Conservation (phyloP, 371 early-diverging fungal species). For the Cokeromyces recurvatus region DNA sequence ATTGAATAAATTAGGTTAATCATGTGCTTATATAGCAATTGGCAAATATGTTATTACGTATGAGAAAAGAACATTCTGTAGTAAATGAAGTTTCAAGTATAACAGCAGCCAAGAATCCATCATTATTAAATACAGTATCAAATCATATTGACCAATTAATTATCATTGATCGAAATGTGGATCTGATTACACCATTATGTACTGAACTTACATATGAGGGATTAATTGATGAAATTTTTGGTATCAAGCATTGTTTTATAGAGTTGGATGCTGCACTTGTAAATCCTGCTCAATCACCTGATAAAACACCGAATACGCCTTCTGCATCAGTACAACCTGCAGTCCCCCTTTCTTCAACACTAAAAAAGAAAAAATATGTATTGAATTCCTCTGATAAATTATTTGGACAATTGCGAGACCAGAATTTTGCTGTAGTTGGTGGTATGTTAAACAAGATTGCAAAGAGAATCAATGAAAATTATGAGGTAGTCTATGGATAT, state of each 20-base stretch:
- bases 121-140: constrained; percentile 47
- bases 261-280: constrained; percentile 52
- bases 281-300: constrained; percentile 29
- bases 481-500: too few species aligned
- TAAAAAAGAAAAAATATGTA: constrained; percentile 73
- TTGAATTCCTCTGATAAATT: constrained; percentile 78
- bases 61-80: constrained; percentile 75
- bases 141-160: constrained; percentile 84
- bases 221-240: constrained; percentile 79
- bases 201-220: constrained; percentile 95
- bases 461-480: constrained; percentile 75
- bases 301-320: constrained; percentile 12
- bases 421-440: constrained; percentile 88
- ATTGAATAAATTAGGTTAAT: not conserved
- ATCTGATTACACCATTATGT: constrained; percentile 86
- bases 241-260: constrained; percentile 65
- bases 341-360: constrained; percentile 7
- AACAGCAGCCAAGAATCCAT: constrained; percentile 36
- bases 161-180: constrained; percentile 86
- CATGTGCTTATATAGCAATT: constrained; percentile 40
- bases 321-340: constrained; percentile 10
- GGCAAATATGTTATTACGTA: constrained; percentile 75
- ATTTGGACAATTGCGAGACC: constrained; percentile 77
- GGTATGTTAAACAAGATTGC: constrained; percentile 79
- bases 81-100: constrained; percentile 44